These are phyloP conservation scores for Boletus hoseneyae DNA, from an alignment of 1,284 basidiomycete genomes.

Conservation along the genomic window DNA sequence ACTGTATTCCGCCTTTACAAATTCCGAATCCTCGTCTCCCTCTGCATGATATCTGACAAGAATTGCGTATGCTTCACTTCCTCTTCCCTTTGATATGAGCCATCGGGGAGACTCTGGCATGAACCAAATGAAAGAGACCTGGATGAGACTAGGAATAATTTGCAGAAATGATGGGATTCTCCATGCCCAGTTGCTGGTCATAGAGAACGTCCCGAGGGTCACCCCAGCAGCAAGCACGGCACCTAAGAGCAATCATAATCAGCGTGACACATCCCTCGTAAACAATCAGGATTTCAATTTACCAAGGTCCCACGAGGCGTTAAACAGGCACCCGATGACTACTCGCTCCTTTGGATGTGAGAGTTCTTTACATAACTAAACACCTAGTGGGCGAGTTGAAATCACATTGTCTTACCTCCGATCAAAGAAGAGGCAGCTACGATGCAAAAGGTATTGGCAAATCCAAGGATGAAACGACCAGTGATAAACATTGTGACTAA, in stretches of 20 bases:
- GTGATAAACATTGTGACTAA: conserved; percentile 19
- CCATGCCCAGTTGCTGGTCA: conserved; percentile 44
- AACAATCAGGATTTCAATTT: background rate
- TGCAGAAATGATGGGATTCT: conserved; percentile 11
- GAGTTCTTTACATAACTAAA: conserved; percentile 13
- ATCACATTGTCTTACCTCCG: conserved; percentile 12
- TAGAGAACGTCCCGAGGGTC: conserved; percentile 48
- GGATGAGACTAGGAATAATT: background rate
- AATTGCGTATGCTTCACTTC: conserved; percentile 34
- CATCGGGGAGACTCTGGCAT: conserved; percentile 62
- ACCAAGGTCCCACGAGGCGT: conserved; percentile 10
- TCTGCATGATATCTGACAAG: conserved; percentile 20
- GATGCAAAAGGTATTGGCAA: conserved; percentile 9
- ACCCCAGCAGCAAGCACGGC: conserved; percentile 25
- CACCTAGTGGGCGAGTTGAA: no score
- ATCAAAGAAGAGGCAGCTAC: conserved; percentile 18
- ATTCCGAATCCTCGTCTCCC: conserved; percentile 13
- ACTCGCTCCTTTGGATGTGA: conserved; percentile 25
- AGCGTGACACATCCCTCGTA: background rate
- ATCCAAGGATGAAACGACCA: conserved; percentile 21
- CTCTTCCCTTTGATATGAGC: conserved; percentile 51
- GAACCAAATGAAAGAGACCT: conserved; percentile 29
- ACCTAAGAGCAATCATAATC: conserved; percentile 11
- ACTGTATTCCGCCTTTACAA: conserved; percentile 25
- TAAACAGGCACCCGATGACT: conserved; percentile 13